Evolutionary conservation across 163 green algal species (phyloP).

Genomic region (Scenedesmus sp.): DNA sequence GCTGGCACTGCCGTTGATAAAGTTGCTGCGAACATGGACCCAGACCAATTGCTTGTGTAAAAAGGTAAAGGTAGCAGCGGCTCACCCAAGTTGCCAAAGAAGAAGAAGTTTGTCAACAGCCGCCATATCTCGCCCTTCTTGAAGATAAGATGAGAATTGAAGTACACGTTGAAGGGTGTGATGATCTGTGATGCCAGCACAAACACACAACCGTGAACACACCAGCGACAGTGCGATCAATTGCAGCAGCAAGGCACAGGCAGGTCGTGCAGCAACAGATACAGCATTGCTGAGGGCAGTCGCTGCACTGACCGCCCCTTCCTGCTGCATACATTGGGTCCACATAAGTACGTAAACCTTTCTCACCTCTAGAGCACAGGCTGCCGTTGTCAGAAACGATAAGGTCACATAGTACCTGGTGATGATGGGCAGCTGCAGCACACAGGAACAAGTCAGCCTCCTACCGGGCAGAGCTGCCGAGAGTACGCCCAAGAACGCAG

Average conservation of each 20-base stretch:
- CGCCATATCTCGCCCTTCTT: slow-evolving; percentile 94
- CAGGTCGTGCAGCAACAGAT: neutral
- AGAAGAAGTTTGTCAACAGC: slow-evolving; percentile 98
- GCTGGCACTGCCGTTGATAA: neutral
- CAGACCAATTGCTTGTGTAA: neutral
- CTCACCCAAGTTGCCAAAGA: slow-evolving; percentile 91
- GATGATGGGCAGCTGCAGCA: slow-evolving; percentile 88
- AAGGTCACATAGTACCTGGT: slow-evolving; percentile 96
- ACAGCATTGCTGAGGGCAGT: neutral
- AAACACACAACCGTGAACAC: neutral
- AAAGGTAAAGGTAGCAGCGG: neutral
- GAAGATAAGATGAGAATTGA: slow-evolving; percentile 94
- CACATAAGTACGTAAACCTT: neutral
- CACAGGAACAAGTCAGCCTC: slow-evolving; percentile 1
- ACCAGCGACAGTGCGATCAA: neutral
- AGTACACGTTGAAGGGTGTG: slow-evolving; percentile 97
- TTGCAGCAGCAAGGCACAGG: neutral
- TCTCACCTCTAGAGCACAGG: slow-evolving; percentile 93
- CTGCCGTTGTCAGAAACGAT: slow-evolving; percentile 94
- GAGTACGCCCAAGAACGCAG: neutral
- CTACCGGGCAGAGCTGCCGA: neutral
- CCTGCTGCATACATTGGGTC: neutral
- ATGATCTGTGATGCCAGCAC: slow-evolving; percentile 84
- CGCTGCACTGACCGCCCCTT: neutral
- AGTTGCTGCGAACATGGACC: neutral